phyloP scores from a whole-genome alignment of 345 rosid species.

The Pistacia atlantica region DNA sequence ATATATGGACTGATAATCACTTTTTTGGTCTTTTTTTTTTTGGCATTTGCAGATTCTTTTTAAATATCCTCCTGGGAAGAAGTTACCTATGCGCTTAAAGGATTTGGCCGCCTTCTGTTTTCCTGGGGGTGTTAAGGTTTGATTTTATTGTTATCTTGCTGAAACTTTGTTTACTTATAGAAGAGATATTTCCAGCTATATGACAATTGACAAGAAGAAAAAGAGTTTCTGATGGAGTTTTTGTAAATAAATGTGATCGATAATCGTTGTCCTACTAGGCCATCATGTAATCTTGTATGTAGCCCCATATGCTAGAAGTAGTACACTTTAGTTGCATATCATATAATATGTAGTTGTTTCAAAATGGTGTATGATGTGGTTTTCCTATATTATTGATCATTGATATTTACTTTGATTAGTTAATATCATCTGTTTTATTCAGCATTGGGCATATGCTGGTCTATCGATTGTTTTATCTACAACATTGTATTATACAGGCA shows the following conservation, averaged over 20 bases:
- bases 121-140: conserved; percentile 94
- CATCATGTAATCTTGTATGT: background rate
- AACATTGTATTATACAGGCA: conserved; percentile 51
- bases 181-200: background rate
- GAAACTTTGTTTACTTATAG: background rate
- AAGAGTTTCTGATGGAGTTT: background rate
- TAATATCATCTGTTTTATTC: background rate
- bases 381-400: background rate
- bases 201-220: background rate
- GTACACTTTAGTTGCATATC: background rate
- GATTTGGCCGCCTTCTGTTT: conserved; percentile 94
- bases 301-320: background rate
- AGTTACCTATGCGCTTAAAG: conserved; percentile 68
- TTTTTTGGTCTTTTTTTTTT: conserved; percentile 5
- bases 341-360: background rate
- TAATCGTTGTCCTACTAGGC: background rate
- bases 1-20: conserved; percentile 19
- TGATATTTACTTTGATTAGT: background rate
- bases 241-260: conserved; percentile 4
- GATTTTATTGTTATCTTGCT: conserved; percentile 22
- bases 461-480: conserved; percentile 14
- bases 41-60: conserved; percentile 65
- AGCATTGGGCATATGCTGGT: conserved; percentile 10
- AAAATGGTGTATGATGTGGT: background rate
- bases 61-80: conserved; percentile 91